A percentile compares a stretch with the other conserved stretches of the same genome.
Conservation (phyloP, 2,329 filamentous ascomycete genomes). For the Apiospora kogelbergensis region DNA sequence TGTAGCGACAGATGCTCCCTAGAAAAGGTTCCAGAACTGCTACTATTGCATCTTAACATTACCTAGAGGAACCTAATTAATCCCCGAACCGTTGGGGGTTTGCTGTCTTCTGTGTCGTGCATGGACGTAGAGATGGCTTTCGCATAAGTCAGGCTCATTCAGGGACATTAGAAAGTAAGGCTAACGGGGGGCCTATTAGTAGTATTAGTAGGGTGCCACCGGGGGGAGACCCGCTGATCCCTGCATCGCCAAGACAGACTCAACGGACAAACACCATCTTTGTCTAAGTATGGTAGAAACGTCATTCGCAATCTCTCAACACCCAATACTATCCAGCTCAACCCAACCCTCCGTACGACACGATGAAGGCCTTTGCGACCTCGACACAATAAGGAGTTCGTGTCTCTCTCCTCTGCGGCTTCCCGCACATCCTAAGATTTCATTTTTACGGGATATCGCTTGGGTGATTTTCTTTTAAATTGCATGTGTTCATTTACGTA, state of each 20-base stretch:
- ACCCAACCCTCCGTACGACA: background rate
- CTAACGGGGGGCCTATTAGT: background rate
- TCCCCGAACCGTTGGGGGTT: background rate
- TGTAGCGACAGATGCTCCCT: background rate
- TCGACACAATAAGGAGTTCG: background rate
- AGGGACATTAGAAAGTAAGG: background rate
- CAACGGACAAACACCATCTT: background rate
- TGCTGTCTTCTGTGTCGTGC: background rate
- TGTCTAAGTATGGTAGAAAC: background rate
- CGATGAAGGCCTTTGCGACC: background rate
- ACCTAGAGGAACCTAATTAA: background rate
- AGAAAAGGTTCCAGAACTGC: background rate
- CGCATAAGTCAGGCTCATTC: background rate
- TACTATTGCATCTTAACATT: too few species aligned
- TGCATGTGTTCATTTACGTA: background rate
- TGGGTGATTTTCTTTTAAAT: background rate
- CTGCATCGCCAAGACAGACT: background rate
- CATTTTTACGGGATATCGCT: background rate
- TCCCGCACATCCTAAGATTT: background rate
- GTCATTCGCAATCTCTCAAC: conserved; percentile 8
- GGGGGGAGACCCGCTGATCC: conserved; percentile 1
- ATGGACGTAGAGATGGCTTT: background rate
- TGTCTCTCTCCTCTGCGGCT: background rate
- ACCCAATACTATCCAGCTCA: background rate
- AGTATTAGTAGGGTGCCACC: background rate